Base-by-base conservation (phyloP, 2,329 filamentous ascomycete species). In the Pezicula rhizophila region DNA sequence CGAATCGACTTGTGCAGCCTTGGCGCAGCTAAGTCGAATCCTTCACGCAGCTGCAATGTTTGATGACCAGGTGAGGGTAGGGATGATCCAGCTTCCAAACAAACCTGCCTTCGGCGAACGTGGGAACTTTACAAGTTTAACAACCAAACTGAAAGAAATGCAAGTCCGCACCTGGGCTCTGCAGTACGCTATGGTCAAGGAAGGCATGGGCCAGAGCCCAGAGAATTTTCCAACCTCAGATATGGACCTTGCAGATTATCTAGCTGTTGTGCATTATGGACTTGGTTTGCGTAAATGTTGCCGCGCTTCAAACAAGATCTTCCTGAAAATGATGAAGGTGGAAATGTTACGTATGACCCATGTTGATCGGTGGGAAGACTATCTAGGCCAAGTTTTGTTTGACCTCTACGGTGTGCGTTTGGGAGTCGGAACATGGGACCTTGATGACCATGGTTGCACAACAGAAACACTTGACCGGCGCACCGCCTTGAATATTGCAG, bases 81-180 rank as follows among this genome's bases (percentile, higher is more conserved):
- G 89, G 1, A 81, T 90, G 59, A 75, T 77, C 4, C 72, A 78
- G 5, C 71, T 83, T 2, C 81, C 84, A 2, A 65, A 79, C 61
- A 70, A 68, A 72, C 68, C 80, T 71, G 63, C 80, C 60, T 52
- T 70, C 68, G 49, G 51, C 14, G 49, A 51, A 7, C 52, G 61
- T 43, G 62, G 60, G 14, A 74, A 72, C 1, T 80, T 79, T 50
- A 71, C 75, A 48, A 66, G 71, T 2, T 74, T 86, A 56, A 77
- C 83, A 49, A 82, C 79, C 48, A 89, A 85, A 60, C 72, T 97
- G 39, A 83, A 89, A 37, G 90, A 97, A 57, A 86, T 95, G 75
- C 85, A 96, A 60, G 80, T 96, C 3, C 83, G 89, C 31, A 80
- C 84, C 10, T 97, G 93, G 92, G 89, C 87, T 34, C 70, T 97